Evolutionary conservation across 257 asterid genomes (phyloP), one percentile per base, ranked within the genome.

Genomic region (Coffea eugenioides): DNA sequence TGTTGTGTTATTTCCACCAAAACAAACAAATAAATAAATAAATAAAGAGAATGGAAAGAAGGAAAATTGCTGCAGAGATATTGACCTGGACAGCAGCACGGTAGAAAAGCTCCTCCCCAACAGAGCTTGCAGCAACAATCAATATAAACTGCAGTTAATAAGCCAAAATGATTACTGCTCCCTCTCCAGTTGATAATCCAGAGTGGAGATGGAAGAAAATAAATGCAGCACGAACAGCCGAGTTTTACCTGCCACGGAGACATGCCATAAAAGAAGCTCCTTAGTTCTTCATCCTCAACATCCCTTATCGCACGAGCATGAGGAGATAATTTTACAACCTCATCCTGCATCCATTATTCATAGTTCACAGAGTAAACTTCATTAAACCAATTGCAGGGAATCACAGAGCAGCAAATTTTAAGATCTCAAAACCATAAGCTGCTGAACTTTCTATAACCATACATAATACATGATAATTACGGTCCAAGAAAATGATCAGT

Each of bases 241-340:
- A 3, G 81, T 69, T 9, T 45, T 88, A 93, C 99, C 97, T 93
- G 99, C 99, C 97, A 95, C 15, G 98, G 91, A 4, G 99, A 92
- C 99, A 95, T 93, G 74, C 99, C 99, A 52, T 92, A 89, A 81
- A 93, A 95, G 79, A 92, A 95, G 84, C 93, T 92, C 76, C 98
- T 82, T 15, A 95, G 83, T 76, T 95, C 98, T 84, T 95, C 98
- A 81, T 95, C 99, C 91, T 93, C 98, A 0, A 91, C 98, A 68
- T 93, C 98, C 86, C 99, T 89, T 73, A 95, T 95, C 23, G 99
- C 99, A 76, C 99, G 99, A 80, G 99, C 98, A 85, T 93, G 84
- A 78, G 99, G 98, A n/a, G 99, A 95, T 18, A 92, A 79, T 88
- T 92, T 95, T 80, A 95, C 98, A 69, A 95, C 97, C 88, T 95